Conservation (phyloP, 1,139 yeast species). For the Kazachstania sp. region DNA sequence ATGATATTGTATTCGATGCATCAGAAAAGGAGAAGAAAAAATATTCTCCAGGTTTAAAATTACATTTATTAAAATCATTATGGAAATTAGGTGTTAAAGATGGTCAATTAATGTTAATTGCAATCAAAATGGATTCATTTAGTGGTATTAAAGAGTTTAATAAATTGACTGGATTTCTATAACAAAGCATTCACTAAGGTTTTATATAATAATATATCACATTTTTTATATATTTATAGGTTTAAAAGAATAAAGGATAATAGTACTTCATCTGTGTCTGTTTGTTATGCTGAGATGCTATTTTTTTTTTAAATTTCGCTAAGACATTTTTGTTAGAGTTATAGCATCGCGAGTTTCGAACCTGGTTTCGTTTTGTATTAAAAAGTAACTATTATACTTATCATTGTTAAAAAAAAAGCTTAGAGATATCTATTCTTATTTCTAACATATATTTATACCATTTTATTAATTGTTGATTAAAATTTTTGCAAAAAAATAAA, state of each 20-base stretch:
- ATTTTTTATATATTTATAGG: too few relatives aligned
- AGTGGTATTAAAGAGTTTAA: slow-evolving; percentile 24
- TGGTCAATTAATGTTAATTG: slow-evolving; percentile 24
- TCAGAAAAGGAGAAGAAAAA: slow-evolving; percentile 7
- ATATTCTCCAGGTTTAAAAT: slow-evolving; percentile 18
- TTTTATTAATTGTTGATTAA: background rate
- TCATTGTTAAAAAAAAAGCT: too few relatives aligned
- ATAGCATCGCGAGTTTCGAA: too few relatives aligned
- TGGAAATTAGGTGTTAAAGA: slow-evolving; percentile 28
- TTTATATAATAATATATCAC: background rate
- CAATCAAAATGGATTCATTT: slow-evolving; percentile 24
- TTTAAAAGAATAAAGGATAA: too few relatives aligned
- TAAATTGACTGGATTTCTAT: slow-evolving; percentile 12
- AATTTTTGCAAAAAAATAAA: slow-evolving; percentile 45
- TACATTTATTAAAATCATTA: slow-evolving; percentile 23
- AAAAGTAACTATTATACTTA: too few relatives aligned
- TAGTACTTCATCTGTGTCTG: too few relatives aligned
- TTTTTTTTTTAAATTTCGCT: too few relatives aligned
- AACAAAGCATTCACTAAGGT: background rate
- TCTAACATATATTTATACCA: too few relatives aligned
- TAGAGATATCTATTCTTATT: too few relatives aligned
- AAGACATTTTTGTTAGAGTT: too few relatives aligned
- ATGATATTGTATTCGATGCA: slow-evolving; percentile 18
- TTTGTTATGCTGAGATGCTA: too few relatives aligned
- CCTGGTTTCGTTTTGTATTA: too few relatives aligned